phyloP scores from a whole-genome alignment of 1,284 basidiomycete species.

The Agaricales sp. region DNA sequence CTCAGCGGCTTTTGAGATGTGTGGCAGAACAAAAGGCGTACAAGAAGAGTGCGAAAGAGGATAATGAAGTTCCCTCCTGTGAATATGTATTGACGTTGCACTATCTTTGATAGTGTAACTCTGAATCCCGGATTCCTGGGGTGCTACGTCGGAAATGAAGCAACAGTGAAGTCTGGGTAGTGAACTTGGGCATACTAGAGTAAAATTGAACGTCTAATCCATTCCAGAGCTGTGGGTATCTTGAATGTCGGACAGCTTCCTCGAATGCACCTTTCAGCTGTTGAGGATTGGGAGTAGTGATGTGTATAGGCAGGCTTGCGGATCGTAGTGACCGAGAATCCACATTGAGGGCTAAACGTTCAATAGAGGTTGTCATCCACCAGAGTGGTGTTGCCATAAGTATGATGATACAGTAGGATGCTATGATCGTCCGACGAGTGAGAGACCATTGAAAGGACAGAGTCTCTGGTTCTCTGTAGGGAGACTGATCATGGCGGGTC shows the following conservation, averaged over 20 bases:
- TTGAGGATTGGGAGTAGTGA: slow-evolving; percentile 31
- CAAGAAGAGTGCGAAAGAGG: not conserved
- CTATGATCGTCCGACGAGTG: slow-evolving; percentile 47
- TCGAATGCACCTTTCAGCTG: not conserved
- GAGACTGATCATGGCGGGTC: not conserved
- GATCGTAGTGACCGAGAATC: slow-evolving; percentile 34
- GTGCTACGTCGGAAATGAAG: not conserved
- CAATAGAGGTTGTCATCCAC: slow-evolving; percentile 84
- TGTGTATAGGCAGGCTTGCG: slow-evolving; percentile 39
- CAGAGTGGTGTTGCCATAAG: slow-evolving; percentile 73
- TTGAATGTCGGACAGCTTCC: not conserved
- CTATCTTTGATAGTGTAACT: not conserved
- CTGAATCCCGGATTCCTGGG: not conserved
- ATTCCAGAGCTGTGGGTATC: not conserved
- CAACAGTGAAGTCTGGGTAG: not conserved
- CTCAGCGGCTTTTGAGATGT: not conserved
- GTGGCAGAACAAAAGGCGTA: not conserved
- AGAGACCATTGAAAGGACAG: slow-evolving; percentile 40
- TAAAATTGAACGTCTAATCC: not conserved
- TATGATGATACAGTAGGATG: slow-evolving; percentile 69
- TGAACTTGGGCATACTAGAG: not conserved
- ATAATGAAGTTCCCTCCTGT: not conserved
- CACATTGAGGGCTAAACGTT: slow-evolving; percentile 64
- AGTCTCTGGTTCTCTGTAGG: slow-evolving; percentile 29
- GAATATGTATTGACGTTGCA: not conserved